These are phyloP conservation scores for Tetrapisispora arboricola DNA, from an alignment of 805 yeast species.

Conservation along the genomic window DNA sequence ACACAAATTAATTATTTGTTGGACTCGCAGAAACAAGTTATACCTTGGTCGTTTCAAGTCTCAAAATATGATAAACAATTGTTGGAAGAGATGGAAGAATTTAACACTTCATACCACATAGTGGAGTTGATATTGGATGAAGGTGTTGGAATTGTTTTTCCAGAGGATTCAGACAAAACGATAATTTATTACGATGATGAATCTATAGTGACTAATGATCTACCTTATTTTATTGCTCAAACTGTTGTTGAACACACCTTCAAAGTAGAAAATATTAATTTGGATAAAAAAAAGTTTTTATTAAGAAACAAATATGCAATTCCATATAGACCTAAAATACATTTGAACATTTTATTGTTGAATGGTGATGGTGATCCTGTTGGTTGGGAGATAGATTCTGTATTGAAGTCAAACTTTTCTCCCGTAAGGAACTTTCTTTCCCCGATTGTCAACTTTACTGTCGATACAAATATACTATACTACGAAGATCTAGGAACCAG, in stretches of 20 bases:
- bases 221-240: slow-evolving; percentile 54
- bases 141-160: slow-evolving; percentile 36
- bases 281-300: slow-evolving; percentile 12
- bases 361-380: slow-evolving; percentile 59
- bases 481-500: slow-evolving; percentile 33
- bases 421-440: slow-evolving; percentile 46
- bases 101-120: slow-evolving; percentile 22
- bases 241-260: slow-evolving; percentile 38
- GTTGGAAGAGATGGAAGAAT: slow-evolving; percentile 6
- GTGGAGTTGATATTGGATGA: slow-evolving; percentile 33
- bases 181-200: slow-evolving; percentile 26
- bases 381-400: slow-evolving; percentile 61
- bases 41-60: slow-evolving; percentile 29
- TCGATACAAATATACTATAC: slow-evolving; percentile 71
- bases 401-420: slow-evolving; percentile 39
- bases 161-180: slow-evolving; percentile 33
- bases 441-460: slow-evolving; percentile 56
- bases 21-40: slow-evolving; percentile 20
- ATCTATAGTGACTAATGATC: slow-evolving; percentile 43
- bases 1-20: slow-evolving; percentile 15
- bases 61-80: slow-evolving; percentile 15
- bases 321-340: slow-evolving; percentile 48
- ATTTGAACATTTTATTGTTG: slow-evolving; percentile 65
- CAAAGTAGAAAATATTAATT: slow-evolving; percentile 31
- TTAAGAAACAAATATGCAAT: slow-evolving; percentile 21